A percentile compares a stretch with the other conserved stretches of the same genome.
Conservation (phyloP, 108 stramenopile species). For the Nitzschia palea region DNA sequence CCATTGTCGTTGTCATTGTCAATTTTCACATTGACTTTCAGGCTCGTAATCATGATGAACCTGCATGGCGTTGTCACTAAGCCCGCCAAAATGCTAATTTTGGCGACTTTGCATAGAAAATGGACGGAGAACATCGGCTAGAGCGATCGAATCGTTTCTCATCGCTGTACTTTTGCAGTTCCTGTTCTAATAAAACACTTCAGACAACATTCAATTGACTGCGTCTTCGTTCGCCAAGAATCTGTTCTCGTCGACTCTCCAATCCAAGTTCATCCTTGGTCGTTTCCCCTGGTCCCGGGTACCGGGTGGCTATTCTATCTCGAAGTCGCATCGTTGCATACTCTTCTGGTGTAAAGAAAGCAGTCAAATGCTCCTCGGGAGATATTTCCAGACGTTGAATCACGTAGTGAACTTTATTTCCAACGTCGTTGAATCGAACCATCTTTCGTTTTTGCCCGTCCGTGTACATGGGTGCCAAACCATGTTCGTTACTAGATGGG, state of each 20-base stretch:
- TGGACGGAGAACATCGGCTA: neutral
- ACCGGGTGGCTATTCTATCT: neutral
- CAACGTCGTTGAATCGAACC: conserved; percentile 2
- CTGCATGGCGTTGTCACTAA: neutral
- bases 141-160: neutral
- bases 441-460: neutral
- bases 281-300: neutral
- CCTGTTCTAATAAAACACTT: conserved; percentile 11
- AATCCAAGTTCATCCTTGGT: conserved; percentile 7
- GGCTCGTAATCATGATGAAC: neutral
- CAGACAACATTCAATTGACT: conserved; percentile 1
- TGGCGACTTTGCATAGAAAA: conserved; percentile 1
- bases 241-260: neutral
- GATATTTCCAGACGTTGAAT: neutral
- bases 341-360: neutral
- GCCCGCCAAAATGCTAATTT: conserved; percentile 4
- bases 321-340: neutral
- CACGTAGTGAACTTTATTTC: neutral
- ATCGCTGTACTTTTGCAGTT: neutral
- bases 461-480: neutral
- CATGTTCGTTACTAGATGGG: too few species aligned
- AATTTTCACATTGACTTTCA: neutral
- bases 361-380: neutral
- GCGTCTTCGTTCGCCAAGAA: neutral
- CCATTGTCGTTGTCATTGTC: neutral